These are phyloP conservation scores for Cercospora nicotianae DNA, from an alignment of 2,329 filamentous ascomycete species.

Conservation along the genomic window DNA sequence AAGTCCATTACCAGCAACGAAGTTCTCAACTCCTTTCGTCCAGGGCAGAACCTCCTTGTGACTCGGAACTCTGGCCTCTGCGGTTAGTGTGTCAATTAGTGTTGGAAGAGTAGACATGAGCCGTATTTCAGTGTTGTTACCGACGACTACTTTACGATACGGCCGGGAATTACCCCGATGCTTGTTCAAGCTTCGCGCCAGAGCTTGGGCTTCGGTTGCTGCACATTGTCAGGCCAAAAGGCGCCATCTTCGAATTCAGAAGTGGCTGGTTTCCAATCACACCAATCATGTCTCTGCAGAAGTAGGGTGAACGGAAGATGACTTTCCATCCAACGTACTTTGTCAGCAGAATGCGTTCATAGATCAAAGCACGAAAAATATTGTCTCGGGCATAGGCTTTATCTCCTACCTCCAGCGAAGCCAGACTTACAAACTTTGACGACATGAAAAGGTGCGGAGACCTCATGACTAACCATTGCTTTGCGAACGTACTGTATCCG, in stretches of 20 bases:
- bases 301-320: not conserved
- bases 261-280: not conserved
- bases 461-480: not conserved
- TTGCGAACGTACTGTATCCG: not conserved
- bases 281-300: not conserved
- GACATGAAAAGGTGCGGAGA: not conserved
- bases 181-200: not conserved
- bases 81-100: not conserved
- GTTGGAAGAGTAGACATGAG: not conserved
- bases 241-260: not conserved
- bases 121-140: not conserved
- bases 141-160: not conserved
- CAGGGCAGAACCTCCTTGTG: not conserved
- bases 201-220: not conserved
- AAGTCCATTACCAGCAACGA: constrained; percentile 24
- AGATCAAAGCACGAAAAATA: not conserved
- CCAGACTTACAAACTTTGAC: not conserved
- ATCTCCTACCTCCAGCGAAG: not conserved
- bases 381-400: not conserved
- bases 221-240: not conserved
- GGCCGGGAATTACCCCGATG: not conserved
- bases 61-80: not conserved
- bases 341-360: not conserved
- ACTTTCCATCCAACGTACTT: not conserved
- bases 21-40: not conserved